phyloP scores from a whole-genome alignment of 208 protist genomes.

The Vickermania ingenoplastis region DNA sequence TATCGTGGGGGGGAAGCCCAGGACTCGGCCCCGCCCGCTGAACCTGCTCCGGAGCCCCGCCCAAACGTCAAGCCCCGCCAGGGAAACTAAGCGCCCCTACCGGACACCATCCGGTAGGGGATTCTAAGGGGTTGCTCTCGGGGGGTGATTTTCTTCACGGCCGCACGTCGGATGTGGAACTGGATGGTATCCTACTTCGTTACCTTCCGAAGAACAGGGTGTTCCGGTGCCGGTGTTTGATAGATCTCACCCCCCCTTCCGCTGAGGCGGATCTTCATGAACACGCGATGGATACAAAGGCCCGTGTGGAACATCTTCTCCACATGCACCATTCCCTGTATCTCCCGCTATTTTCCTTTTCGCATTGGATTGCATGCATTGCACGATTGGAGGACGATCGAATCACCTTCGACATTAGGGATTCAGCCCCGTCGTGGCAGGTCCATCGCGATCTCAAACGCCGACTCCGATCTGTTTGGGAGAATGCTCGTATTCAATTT shows the following conservation, averaged over 20 bases:
- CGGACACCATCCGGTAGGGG: neutral
- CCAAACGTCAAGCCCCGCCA: neutral
- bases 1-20: neutral
- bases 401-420: neutral
- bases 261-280: neutral
- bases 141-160: neutral
- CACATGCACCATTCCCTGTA: neutral
- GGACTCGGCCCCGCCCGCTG: neutral
- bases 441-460: slow-evolving; percentile 4
- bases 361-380: neutral
- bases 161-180: neutral
- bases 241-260: neutral
- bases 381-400: slow-evolving; percentile 1
- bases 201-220: slow-evolving; percentile 1
- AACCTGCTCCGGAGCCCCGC: neutral
- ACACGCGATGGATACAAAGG: neutral
- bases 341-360: neutral
- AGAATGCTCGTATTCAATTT: slow-evolving; percentile 1
- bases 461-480: slow-evolving; percentile 1
- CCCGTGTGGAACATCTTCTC: neutral
- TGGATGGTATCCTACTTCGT: slow-evolving; percentile 1
- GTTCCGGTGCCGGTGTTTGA: neutral
- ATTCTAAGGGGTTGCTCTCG: neutral
- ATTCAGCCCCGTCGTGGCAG: slow-evolving; percentile 1
- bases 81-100: neutral